phyloP scores from a whole-genome alignment of 768 basidiomycete genomes.

The Xerocomus brunneocitrinus region DNA sequence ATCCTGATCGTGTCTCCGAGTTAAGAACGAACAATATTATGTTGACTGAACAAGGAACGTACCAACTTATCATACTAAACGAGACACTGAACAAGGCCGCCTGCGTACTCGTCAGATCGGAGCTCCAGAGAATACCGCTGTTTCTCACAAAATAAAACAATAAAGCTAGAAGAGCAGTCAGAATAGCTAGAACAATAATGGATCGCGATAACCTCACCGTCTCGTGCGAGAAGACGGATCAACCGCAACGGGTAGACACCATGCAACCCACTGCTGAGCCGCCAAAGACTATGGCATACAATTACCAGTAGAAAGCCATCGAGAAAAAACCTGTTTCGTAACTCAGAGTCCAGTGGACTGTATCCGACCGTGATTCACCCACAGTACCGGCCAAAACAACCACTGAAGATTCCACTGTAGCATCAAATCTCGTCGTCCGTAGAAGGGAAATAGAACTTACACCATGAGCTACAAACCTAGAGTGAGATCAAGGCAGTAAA shows the following conservation, averaged over 20 bases:
- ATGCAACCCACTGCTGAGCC: neutral
- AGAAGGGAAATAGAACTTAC: constrained; percentile 6
- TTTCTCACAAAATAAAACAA: constrained; percentile 18
- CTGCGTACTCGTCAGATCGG: constrained; percentile 1
- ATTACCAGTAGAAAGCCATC: neutral
- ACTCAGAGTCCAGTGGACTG: neutral
- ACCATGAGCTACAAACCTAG: neutral
- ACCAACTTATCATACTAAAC: constrained; percentile 15
- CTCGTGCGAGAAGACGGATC: constrained; percentile 16
- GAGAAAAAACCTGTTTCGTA: constrained; percentile 9
- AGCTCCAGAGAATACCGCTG: too few species aligned
- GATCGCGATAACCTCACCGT: constrained; percentile 12
- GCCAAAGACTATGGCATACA: neutral
- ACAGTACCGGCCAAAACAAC: constrained; percentile 9
- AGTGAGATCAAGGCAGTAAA: neutral
- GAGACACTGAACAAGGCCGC: constrained; percentile 10
- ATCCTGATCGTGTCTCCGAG: constrained; percentile 4
- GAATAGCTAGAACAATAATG: neutral
- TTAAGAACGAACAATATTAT: neutral
- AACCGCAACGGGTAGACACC: constrained; percentile 1
- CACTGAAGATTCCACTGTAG: neutral
- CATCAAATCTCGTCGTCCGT: neutral
- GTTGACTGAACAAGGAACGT: neutral
- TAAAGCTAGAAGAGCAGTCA: constrained; percentile 4
- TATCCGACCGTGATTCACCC: neutral